Evolutionary conservation across 2,329 filamentous ascomycete species (phyloP), one percentile per base, ranked within the genome.

Genomic region (Hortaea werneckii): DNA sequence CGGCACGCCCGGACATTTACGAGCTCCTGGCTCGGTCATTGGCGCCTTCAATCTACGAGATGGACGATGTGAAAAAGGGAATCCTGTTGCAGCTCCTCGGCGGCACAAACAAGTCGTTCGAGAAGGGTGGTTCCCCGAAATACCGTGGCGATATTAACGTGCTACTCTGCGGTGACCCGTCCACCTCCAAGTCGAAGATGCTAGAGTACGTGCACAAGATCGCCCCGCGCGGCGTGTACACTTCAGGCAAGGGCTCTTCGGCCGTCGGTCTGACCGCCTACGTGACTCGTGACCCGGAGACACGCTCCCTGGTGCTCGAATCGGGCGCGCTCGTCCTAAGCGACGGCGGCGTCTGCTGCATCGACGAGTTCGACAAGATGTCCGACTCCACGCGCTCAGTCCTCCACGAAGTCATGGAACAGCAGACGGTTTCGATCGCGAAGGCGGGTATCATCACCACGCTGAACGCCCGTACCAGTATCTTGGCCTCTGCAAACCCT

Each of bases 21-120:
- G 89, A 98, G 20, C 77, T 98, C 26, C 78, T 98, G 4, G 78
- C 92, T 12, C 80, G 90, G 34, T 96, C 90, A 1, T 73, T 98
- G 28, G 92, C 92, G 2, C 92, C 92, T 10, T 95, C 89, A 49
- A 84, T 98, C 59, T 95, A 94, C 69, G 92, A 98, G 67, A 85
- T 94, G 82, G 92, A 98, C 56, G 92, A 98, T 59, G 88, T 96
- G 41, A 98, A 98, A 75, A 98, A 98, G 69, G 92, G 92, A 8
- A 95, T 98, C 50, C 74, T 98, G 8, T 80, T 98, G 4, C 92
- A 98, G 61, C 79, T 98, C 37, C 98, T 98, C 63, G 90, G 92
- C 34, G 92, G 92, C 46, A 95, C 92, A 30, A 98, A 98, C 73
- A 98, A 98, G 70, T 87, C 86, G 1, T 98, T 98, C 65, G 80